These are phyloP conservation scores for Triticum dicoccoides DNA, from an alignment of 176 grass and related monocot species.

Conservation along the genomic window DNA sequence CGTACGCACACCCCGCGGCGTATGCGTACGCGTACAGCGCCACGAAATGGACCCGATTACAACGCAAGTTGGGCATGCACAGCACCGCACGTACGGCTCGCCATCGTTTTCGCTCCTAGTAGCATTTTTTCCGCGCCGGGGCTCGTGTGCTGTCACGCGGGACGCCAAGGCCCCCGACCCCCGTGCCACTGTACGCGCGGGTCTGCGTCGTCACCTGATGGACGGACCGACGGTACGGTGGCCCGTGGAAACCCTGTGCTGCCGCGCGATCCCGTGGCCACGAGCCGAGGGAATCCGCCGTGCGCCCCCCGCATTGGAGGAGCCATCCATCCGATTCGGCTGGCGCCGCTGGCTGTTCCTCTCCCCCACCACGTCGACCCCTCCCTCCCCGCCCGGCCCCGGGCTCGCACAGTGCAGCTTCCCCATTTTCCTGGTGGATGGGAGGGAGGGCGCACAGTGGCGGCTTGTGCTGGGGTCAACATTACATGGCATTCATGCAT, in stretches of 20 bases:
- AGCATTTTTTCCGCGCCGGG: too few species aligned
- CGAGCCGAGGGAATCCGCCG: constrained; percentile 1
- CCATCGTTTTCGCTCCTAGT: too few species aligned
- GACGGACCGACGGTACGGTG: not conserved
- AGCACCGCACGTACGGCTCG: too few species aligned
- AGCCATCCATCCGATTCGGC: not conserved
- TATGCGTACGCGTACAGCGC: too few species aligned
- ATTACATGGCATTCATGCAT: not conserved
- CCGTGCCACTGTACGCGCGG: not conserved
- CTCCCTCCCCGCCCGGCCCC: too few species aligned
- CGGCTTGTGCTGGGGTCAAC: not conserved
- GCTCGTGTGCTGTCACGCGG: too few species aligned
- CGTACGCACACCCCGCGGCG: too few species aligned
- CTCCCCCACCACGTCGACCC: too few species aligned
- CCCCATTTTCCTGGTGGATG: too few species aligned
- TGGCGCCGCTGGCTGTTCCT: not conserved
- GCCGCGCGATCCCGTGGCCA: not conserved
- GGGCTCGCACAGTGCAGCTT: too few species aligned
- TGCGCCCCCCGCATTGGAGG: not conserved
- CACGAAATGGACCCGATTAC: too few species aligned
- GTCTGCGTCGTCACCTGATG: not conserved
- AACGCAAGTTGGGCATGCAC: too few species aligned
- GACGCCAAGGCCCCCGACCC: not conserved
- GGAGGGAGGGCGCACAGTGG: not conserved
- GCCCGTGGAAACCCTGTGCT: not conserved